These are phyloP conservation scores for Sporothrix euskadiensis DNA, from an alignment of 2,329 filamentous ascomycete genomes.

Conservation along the genomic window DNA sequence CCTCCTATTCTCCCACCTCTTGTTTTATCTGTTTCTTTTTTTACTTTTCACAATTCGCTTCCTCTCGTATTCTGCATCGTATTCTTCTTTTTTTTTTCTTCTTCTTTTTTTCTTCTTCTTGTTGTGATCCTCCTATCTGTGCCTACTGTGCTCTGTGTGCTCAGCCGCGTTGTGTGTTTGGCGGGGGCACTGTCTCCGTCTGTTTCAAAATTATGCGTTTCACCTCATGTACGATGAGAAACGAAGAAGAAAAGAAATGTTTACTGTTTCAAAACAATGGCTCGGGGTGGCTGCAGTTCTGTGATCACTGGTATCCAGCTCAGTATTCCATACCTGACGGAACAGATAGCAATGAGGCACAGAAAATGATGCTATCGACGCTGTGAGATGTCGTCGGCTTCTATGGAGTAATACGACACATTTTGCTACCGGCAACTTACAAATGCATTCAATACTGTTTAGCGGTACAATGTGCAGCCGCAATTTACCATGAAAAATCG, in stretches of 20 bases:
- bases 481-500: not conserved
- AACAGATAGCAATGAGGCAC: not conserved
- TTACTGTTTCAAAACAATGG: slow-evolving; percentile 2
- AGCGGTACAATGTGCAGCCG: not conserved
- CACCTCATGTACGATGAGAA: not conserved
- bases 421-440: not conserved
- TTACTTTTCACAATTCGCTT: not conserved
- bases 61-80: not conserved
- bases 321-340: not conserved
- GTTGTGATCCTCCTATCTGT: not conserved
- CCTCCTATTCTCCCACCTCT: not conserved
- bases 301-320: not conserved
- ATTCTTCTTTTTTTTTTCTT: not conserved
- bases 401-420: not conserved
- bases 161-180: not conserved
- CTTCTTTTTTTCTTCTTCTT: not conserved
- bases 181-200: not conserved
- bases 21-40: not conserved
- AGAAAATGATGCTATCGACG: not conserved
- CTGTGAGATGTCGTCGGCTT: not conserved
- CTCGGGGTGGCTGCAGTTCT: not conserved
- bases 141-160: not conserved
- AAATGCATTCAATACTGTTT: not conserved
- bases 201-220: slow-evolving; percentile 13
- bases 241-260: not conserved